Base-by-base conservation (phyloP, 345 rosid genomes). In the Brassica nigra region DNA sequence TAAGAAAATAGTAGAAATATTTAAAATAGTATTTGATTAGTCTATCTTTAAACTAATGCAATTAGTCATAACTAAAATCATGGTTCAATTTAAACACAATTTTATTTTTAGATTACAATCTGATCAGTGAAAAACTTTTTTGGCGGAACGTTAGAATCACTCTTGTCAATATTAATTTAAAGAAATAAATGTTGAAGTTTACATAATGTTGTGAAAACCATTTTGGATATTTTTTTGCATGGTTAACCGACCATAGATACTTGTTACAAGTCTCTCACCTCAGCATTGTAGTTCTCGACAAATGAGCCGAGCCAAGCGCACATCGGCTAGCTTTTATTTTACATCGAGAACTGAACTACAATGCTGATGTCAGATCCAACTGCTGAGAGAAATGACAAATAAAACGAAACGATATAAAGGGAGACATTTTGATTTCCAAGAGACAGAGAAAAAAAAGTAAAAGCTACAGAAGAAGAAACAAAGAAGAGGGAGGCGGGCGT, bases 341-440 rank as follows among this genome's bases (percentile, higher is more conserved):
- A 61, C 70, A 64, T 62, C 6, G 23, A 47, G 34, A 55, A 78
- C 8, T 29, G 18, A 62, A 77, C 11, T 34, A 68, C 49, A 37
- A 29, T 42, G 66, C 0, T 68, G 20, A 58, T 66, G 61, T 78
- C 72, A 54, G 72, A 83, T 84, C 90, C 77, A 78, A 83, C 88
- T 87, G 87, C 83, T 81, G 84, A 78, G 52, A 47, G n/a, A 3
- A 42, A 42, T 42, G 15, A 4, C 14, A n/a, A 5, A 49, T 14
- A 49, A 49, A 49, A 14, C 2, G 8, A n/a, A n/a, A 49, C 18
- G 57, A 49, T 49, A 49, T 42, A 49, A 49, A 49, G 2, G 20
- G 55, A 4, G 55, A 14, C 55, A 49, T 14, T 49, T n/a, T 14
- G 55, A 3, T 47, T 47, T 14, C 55, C 55, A 14, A 49, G 55